Evolutionary conservation across 164 flowering plant genomes (phyloP).

Genomic region (Houttuynia cordata): DNA sequence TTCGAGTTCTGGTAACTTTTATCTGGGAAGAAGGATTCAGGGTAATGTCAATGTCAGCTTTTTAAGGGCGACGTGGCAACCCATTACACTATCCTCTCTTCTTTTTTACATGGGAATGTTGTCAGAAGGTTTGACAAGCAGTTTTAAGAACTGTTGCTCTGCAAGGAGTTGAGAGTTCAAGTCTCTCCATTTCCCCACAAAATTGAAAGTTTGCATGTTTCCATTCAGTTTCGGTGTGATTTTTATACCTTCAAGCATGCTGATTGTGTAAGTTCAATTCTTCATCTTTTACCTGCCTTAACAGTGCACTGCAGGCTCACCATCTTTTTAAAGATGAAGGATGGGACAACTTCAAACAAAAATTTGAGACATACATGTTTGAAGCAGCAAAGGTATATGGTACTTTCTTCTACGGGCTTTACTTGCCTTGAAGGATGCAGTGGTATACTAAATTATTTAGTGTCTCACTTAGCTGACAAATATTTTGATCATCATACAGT

Average conservation of each 20-base stretch:
- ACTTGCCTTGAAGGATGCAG: no score
- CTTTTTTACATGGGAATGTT: slow-evolving; percentile 63
- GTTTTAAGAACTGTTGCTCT: slow-evolving; percentile 90
- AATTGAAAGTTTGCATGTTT: not conserved
- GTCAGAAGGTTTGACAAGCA: slow-evolving; percentile 98
- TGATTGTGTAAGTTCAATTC: not conserved
- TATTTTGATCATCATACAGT: no score
- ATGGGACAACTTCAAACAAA: slow-evolving; percentile 82
- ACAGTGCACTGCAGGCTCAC: slow-evolving; percentile 87
- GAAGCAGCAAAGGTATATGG: slow-evolving; percentile 78
- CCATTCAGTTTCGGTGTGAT: not conserved
- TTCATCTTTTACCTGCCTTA: slow-evolving; percentile 19
- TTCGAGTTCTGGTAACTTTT: not conserved
- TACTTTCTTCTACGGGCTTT: not conserved
- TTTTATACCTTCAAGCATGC: not conserved
- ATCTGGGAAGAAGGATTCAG: slow-evolving; percentile 49
- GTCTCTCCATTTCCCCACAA: slow-evolving; percentile 97
- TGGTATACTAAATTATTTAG: no score
- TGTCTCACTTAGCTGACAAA: not conserved
- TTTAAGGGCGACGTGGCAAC: slow-evolving; percentile 73
- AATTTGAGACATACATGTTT: slow-evolving; percentile 74
- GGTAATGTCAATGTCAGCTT: slow-evolving; percentile 99
- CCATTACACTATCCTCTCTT: slow-evolving; percentile 53
- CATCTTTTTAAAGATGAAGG: slow-evolving; percentile 77
- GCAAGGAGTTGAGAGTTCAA: slow-evolving; percentile 98